phyloP scores from a whole-genome alignment of 2,329 filamentous ascomycete genomes.

The Pseudogymnoascus sp. region DNA sequence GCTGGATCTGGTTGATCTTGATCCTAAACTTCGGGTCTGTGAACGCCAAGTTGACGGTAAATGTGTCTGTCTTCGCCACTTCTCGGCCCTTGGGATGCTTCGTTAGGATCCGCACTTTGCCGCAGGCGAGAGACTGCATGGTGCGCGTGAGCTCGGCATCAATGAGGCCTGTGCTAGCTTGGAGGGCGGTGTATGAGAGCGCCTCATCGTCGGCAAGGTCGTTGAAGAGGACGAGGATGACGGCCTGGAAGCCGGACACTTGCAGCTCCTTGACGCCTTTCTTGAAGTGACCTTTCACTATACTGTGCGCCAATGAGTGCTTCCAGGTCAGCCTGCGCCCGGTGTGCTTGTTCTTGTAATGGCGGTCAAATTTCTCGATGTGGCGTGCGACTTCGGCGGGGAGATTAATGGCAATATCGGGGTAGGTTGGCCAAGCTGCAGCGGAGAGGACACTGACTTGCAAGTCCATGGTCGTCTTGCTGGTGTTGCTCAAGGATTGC shows the following conservation, averaged over 20 bases:
- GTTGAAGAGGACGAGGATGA: constrained; percentile 88
- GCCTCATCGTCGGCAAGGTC: constrained; percentile 52
- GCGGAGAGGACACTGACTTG: constrained; percentile 86
- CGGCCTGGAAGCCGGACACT: constrained; percentile 85
- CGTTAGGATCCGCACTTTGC: constrained; percentile 71
- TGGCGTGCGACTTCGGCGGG: constrained; percentile 69
- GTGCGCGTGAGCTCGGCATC: constrained; percentile 80
- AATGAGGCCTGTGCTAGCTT: constrained; percentile 64
- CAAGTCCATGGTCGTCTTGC: constrained; percentile 57
- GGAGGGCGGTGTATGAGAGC: constrained; percentile 69
- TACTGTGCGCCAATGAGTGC: constrained; percentile 84
- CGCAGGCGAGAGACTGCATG: constrained; percentile 89
- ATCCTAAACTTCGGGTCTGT: constrained; percentile 76
- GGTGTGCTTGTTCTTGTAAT: constrained; percentile 85
- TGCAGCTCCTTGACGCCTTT: constrained; percentile 80
- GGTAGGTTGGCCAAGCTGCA: constrained; percentile 87
- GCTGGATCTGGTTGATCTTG: constrained; percentile 98
- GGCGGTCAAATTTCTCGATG: constrained; percentile 71
- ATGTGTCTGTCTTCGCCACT: constrained; percentile 70
- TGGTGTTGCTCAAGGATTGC: constrained; percentile 47
- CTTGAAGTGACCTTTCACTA: constrained; percentile 72
- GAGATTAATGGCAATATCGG: constrained; percentile 58
- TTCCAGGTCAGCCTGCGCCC: constrained; percentile 87
- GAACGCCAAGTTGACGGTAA: constrained; percentile 74
- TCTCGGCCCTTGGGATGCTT: constrained; percentile 85